A percentile compares a stretch with the other conserved stretches of the same genome.
Evolutionary conservation across 169 alveolate genomes (phyloP).

Genomic region (Miamiensis avidus): DNA sequence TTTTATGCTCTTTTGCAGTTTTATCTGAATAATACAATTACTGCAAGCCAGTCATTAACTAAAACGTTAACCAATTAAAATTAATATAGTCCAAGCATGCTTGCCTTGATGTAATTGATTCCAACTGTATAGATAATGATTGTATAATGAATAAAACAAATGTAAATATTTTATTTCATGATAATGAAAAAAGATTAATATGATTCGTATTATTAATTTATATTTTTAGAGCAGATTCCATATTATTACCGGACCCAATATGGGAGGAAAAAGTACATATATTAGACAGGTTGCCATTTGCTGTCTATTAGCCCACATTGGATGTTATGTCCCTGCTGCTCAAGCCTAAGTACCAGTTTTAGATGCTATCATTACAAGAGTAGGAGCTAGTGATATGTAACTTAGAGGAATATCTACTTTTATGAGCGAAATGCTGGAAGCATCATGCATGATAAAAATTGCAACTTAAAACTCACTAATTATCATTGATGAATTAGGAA

Average conservation of each 20-base stretch:
- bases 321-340: slow-evolving; percentile 94
- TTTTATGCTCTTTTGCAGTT: slow-evolving; percentile 92
- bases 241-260: slow-evolving; percentile 98
- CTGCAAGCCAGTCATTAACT: slow-evolving; percentile 87
- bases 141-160: slow-evolving; percentile 55
- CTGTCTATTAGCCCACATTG: slow-evolving; percentile 91
- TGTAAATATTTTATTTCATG: background rate
- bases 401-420: slow-evolving; percentile 95
- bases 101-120: slow-evolving; percentile 74
- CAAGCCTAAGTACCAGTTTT: slow-evolving; percentile 92
- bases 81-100: slow-evolving; percentile 75
- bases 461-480: slow-evolving; percentile 92
- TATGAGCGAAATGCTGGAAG: slow-evolving; percentile 98
- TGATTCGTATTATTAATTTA: slow-evolving; percentile 80
- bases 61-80: slow-evolving; percentile 40
- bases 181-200: too few relatives aligned
- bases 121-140: slow-evolving; percentile 65
- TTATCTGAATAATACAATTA: slow-evolving; percentile 84
- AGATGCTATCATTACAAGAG: slow-evolving; percentile 94
- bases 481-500: slow-evolving; percentile 97
- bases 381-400: slow-evolving; percentile 97
- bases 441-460: slow-evolving; percentile 91
- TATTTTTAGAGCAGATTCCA: slow-evolving; percentile 73
- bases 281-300: slow-evolving; percentile 92
- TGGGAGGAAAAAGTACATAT: slow-evolving; percentile 99